Base-by-base conservation (phyloP, 1,284 basidiomycete species). In the Tremellales sp. region DNA sequence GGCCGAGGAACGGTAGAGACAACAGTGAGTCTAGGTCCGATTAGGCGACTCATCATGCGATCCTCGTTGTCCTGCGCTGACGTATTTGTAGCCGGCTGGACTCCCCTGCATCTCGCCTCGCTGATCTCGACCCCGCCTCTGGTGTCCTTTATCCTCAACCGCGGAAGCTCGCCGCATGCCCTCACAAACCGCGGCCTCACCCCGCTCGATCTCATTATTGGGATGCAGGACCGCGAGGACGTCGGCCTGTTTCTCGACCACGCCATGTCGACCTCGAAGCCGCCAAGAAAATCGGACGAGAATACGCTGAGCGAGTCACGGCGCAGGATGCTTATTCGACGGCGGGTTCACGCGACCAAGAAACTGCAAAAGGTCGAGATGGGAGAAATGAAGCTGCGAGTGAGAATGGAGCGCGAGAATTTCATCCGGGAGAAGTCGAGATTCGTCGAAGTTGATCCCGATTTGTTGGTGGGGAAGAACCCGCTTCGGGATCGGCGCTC, bases 51-150 rank as follows among this genome's bases (percentile, higher is more conserved):
- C n/a, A n/a, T n/a, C n/a, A n/a, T n/a, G n/a, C n/a, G 18, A 33
- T 26, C 2, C 21, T 29, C 18, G 19, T 33, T 18, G n/a, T 35
- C 18, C 14, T n/a, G 16, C 22, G 2, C 14, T 31, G 13, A 13
- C 24, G 5, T 32, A 4, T 16, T 31, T 9, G 32, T 61, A 90
- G 88, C 81, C 49, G 92, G 93, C 33, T 97, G 93, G 93, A 92
- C 89, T 3, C 84, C 93, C 1, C 76, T 98, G n/a, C 94, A 97
- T 67, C 87, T 94, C 75, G 91, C 93, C 9, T 87, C 86, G 13
- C 74, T 97, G 47, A 76, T 89, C 38, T 85, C 90, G 12, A 90
- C 94, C 28, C 86, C 93, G 5, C 92, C 92, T 1, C 77, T 97
- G 14, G 82, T 97, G 28, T 89, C 91, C 0, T 87, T 90, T 75